Evolutionary conservation across 306 rosid genomes (phyloP).

Genomic region (Geum urbanum): DNA sequence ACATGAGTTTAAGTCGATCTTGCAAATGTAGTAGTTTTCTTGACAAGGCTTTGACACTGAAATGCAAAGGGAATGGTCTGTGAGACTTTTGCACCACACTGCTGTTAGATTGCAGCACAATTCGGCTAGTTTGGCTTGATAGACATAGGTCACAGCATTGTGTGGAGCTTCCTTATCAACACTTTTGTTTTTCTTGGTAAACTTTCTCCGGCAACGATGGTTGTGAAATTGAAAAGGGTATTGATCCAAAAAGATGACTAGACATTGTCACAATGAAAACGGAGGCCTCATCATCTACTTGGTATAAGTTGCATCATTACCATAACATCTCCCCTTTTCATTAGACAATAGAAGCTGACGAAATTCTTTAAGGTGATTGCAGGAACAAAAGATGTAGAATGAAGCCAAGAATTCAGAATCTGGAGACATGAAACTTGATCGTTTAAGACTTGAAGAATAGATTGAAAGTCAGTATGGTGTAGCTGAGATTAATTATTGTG

Average conservation of each 20-base stretch:
- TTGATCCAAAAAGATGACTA: constrained; percentile 16
- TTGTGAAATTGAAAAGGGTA: constrained; percentile 24
- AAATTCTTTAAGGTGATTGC: background rate
- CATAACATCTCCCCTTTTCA: background rate
- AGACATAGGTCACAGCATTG: constrained; percentile 31
- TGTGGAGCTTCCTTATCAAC: constrained; percentile 21
- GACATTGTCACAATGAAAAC: constrained; percentile 24
- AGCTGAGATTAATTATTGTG: constrained; percentile 20
- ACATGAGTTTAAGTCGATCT: constrained; percentile 42
- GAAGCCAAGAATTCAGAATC: background rate
- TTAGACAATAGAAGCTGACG: background rate
- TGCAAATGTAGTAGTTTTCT: constrained; percentile 33
- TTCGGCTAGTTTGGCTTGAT: constrained; percentile 39
- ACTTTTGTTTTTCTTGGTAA: constrained; percentile 6
- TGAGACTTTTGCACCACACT: constrained; percentile 47
- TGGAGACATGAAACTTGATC: constrained; percentile 6
- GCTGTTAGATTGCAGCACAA: constrained; percentile 23
- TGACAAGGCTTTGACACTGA: constrained; percentile 30
- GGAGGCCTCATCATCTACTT: background rate
- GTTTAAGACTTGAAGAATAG: background rate
- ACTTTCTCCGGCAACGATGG: constrained; percentile 23
- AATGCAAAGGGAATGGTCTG: constrained; percentile 39
- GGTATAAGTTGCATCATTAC: background rate
- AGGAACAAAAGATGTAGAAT: background rate
- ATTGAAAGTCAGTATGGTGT: constrained; percentile 4